A percentile compares a stretch with the other conserved stretches of the same genome.
Evolutionary conservation across 148 eudicot genomes (phyloP).

Genomic region (Chenopodium quinoa): DNA sequence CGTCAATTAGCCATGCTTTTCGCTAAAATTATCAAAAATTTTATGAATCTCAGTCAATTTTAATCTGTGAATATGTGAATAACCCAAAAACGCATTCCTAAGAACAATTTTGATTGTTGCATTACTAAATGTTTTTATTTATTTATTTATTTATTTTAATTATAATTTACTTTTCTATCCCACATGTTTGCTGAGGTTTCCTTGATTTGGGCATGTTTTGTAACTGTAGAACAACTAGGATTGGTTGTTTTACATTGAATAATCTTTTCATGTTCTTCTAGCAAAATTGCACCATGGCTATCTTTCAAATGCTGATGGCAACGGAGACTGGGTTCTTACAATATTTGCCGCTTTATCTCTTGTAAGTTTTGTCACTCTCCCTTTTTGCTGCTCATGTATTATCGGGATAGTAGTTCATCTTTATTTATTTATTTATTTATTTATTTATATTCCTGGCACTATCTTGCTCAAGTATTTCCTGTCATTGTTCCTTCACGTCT

Average conservation of each 20-base stretch:
- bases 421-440: too few relatives aligned
- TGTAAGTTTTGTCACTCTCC: conserved; percentile 44
- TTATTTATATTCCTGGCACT: not conserved
- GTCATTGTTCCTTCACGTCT: not conserved
- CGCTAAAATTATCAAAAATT: not conserved
- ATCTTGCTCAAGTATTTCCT: not conserved
- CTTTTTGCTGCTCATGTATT: not conserved
- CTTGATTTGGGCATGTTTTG: not conserved
- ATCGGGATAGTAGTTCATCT: not conserved
- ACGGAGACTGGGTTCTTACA: conserved; percentile 98
- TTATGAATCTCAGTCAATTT: not conserved
- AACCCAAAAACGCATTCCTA: not conserved
- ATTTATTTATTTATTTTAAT: not conserved
- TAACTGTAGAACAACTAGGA: not conserved
- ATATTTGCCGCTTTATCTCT: conserved; percentile 85
- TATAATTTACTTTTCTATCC: not conserved
- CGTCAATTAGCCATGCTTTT: not conserved
- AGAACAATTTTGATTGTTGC: not conserved
- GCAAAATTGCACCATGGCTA: conserved; percentile 92
- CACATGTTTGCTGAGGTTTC: not conserved
- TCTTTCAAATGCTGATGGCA: conserved; percentile 92
- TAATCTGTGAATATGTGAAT: not conserved
- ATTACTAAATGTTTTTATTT: not conserved
- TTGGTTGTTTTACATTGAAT: conserved; percentile 7
- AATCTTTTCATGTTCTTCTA: conserved; percentile 28